phyloP scores from a whole-genome alignment of 2,329 filamentous ascomycete genomes.

The Xylariaceae sp. region DNA sequence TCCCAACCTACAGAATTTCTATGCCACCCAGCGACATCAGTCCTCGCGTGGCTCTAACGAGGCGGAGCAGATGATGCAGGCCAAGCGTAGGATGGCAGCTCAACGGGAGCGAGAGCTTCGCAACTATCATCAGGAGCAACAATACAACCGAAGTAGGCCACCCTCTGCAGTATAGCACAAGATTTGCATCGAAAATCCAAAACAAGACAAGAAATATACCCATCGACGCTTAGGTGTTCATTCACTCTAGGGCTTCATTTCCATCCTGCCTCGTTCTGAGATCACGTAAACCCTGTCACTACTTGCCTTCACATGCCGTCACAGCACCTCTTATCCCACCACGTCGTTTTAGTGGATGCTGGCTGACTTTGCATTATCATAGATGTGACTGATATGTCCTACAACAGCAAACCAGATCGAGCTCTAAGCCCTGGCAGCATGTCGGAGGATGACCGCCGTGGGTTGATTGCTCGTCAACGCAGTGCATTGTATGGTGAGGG shows the following conservation, averaged over 20 bases:
- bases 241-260: slow-evolving; percentile 22
- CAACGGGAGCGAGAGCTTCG: slow-evolving; percentile 98
- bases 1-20: slow-evolving; percentile 87
- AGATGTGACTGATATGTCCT: slow-evolving; percentile 49
- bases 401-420: slow-evolving; percentile 72
- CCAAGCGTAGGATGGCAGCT: slow-evolving; percentile 97
- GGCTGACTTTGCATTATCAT: slow-evolving; percentile 38
- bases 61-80: slow-evolving; percentile 98
- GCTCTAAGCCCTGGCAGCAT: slow-evolving; percentile 77
- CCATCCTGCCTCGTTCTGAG: slow-evolving; percentile 28
- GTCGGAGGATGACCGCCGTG: slow-evolving; percentile 94
- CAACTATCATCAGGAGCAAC: slow-evolving; percentile 99
- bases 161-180: slow-evolving; percentile 69
- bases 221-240: slow-evolving; percentile 28
- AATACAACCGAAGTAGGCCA: slow-evolving; percentile 99
- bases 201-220: slow-evolving; percentile 36
- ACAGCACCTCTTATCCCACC: slow-evolving; percentile 17
- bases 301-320: slow-evolving; percentile 21
- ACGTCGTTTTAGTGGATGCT: slow-evolving; percentile 21
- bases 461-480: slow-evolving; percentile 93
- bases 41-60: slow-evolving; percentile 78
- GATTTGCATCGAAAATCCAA: slow-evolving; percentile 37
- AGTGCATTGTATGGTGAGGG: slow-evolving; percentile 85
- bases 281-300: slow-evolving; percentile 26
- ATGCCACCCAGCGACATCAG: slow-evolving; percentile 89